Base-by-base conservation (phyloP, 108 stramenopile species). In the Fragilaria crotonensis region DNA sequence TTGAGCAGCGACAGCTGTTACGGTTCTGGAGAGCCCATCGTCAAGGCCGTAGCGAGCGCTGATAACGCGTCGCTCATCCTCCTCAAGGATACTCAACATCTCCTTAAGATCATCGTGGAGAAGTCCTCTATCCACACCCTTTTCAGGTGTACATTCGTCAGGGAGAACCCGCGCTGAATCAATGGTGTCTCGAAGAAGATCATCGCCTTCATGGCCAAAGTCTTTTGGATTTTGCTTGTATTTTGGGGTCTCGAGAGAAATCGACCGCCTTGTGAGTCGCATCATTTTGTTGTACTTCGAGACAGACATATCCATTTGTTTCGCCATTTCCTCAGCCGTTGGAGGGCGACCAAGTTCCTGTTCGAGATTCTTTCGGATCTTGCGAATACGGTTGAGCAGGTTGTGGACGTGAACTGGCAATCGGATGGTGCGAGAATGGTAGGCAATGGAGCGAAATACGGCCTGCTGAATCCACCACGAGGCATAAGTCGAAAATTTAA, bases 361-460 rank as follows among this genome's bases (percentile, higher is more conserved):
- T 32, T 77, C 61, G 5, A 96, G 60, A 7, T 71, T 64, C 28
- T 54, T 70, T 32, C 83, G 75, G 1, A 85, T 76, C 63, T 85
- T 85, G 32, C 87, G 62, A 26, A 93, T 78, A 33, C 82, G 83
- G 57, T 90, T 84, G 31, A 96, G 73, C 44, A 96, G 64, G 60
- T 96, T 95, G 72, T 98, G 97, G 5, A 98, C 83, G 66, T 98
- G 97, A 7, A 96, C 95, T n/a, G 97, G 97, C 14, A 98, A 75
- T 5, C 95, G 90, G 48, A 97, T 95, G 0, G 87, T 90, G 9
- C 96, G 79, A 11, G 90, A 89, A 57, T 97, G 93, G 55, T 94
- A 89, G 0, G 91, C 89, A 57, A 93, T 93, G 32, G 90, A 86
- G 44, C 93, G 85, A 54, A 89, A 90, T 3, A 96, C 86, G 2